Evolutionary conservation across 2,329 filamentous ascomycete species (phyloP).

Genomic region (Huntiella savannae): DNA sequence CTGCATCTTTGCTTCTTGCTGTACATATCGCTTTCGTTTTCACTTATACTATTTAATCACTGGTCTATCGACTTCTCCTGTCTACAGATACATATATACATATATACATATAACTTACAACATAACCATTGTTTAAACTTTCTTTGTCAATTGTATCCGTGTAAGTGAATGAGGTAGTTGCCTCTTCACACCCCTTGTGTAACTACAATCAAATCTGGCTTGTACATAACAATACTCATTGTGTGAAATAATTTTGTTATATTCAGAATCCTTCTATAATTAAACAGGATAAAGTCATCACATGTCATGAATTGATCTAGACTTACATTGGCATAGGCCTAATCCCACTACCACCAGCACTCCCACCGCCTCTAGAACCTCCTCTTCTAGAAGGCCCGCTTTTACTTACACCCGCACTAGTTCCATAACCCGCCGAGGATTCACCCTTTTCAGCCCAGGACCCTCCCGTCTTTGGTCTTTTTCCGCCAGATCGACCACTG

Average conservation of each 20-base stretch:
- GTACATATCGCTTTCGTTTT: neutral
- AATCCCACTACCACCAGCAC: constrained; percentile 6
- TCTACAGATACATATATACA: neutral
- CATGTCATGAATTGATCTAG: neutral
- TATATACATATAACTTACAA: neutral
- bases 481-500: neutral
- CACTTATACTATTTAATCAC: neutral
- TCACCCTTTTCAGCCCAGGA: neutral
- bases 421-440: neutral
- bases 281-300: neutral
- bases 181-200: neutral
- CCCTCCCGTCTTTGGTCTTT: neutral
- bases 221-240: too few relatives aligned
- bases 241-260: neutral
- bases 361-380: constrained; percentile 11
- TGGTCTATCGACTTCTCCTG: too few relatives aligned
- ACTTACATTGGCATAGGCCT: constrained; percentile 9
- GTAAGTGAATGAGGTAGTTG: neutral
- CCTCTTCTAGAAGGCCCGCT: neutral
- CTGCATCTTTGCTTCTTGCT: neutral
- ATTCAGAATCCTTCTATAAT: neutral
- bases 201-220: neutral
- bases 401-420: constrained; percentile 2
- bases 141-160: neutral
- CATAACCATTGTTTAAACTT: neutral